Base-by-base conservation (phyloP, 768 basidiomycete genomes). In the Suillus decipiens region DNA sequence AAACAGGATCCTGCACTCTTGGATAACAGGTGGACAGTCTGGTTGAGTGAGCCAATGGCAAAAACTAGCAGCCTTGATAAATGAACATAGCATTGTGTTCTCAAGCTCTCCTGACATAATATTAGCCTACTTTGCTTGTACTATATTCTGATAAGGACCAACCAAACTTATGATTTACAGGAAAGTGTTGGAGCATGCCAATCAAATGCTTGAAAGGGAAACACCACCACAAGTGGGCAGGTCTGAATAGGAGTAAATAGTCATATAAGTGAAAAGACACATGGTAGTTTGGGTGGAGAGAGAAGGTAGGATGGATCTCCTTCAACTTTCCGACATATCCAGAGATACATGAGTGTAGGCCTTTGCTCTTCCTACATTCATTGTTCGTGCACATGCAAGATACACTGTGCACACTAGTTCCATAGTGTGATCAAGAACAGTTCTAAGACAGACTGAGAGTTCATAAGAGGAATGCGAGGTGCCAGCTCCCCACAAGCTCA, bases 161-260 rank as follows among this genome's bases (percentile, higher is more conserved):
- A 64, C 77, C 75, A 61, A 67, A 60, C 59, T 72, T 72, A 5
- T 51, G 55, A 59, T 79, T 80, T 1, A 72, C 76, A 15, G 68
- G 65, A 15, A 69, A 48, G 5, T 65, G 60, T 45, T 77, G 75
- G 17, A 79, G 62, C 9, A 75, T 61, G 37, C 73, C 68, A 54
- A 75, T 77, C 42, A 71, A 72, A 19, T 71, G 66, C 57, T 79
- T 71, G 50, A 74, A 78, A 14, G 71, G 69, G 39, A 68, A 69
- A 8, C 69, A 65, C 63, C 72, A 64, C 57, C 70, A 72, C 37
- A 69, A 65, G 65, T 75, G 76, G 14, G 59, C 61, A 0, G 72
- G 76, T 12, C 75, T 73, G 64, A 75, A 70, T 1, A 60, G 17
- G 2, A 61, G 60, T 3, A 83, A 63, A 24, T 71, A 68, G 4